Evolutionary conservation across 2,329 filamentous ascomycete species (phyloP), one percentile per base, ranked within the genome.

Genomic region (Escovopsis sp.): DNA sequence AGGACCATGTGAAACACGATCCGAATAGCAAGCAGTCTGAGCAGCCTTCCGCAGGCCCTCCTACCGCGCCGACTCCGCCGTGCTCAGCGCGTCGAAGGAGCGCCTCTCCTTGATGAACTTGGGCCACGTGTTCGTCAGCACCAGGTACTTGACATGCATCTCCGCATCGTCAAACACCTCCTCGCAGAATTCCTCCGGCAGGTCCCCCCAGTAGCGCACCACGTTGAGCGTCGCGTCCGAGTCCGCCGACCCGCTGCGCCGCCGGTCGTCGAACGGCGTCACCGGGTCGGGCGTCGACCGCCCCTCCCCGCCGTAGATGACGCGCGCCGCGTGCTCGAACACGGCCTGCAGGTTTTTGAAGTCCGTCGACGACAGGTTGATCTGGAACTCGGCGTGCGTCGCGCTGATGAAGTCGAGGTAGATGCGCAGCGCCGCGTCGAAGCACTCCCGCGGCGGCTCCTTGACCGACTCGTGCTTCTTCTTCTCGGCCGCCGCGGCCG

Each of bases 111-210:
- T 58, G 39, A 72, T 63, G 41, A 68, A 75, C 48, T 71, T 72
- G 26, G 69, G 68, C 76, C 76, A 81, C 0, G 76, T 81, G 49
- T 80, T 80, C 12, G 74, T 78, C 36, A 79, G 56, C 3, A 81
- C 74, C 7, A 79, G 62, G 40, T 79, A 76, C 52, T 77, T 79
- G 56, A 81, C 70, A 46, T 66, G 70, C 12, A 56, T 51, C 47
- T 77, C 67, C 0, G 75, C 69, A 14, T 60, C 63, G 44, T 79
- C 72, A 44, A 81, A 80, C 4, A 79, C 62, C 0, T 48, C 49
- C 4, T 60, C 55, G 34, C 63, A 58, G 39, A 80, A 80, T 0
- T 44, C 56, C 0, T 54, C 52, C 0, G 72, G 63, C n/a, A 72
- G 62, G 1, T 63, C 58, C 2, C 65, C 65, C 34, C 50, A 51